Conservation (phyloP, 805 yeast species). For the Kodamaea laetipori region DNA sequence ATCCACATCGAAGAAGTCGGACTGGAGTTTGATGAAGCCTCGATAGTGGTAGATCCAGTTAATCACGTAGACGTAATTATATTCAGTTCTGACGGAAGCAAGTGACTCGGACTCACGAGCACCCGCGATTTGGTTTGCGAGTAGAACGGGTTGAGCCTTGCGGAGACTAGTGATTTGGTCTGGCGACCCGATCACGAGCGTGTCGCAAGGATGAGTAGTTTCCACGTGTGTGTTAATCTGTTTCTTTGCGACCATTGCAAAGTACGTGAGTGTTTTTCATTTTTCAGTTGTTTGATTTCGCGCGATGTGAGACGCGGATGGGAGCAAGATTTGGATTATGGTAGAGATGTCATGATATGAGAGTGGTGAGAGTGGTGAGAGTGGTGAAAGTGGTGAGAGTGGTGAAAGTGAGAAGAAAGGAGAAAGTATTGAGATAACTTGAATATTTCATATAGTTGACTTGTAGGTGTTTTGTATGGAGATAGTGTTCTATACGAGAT, state of each 20-base stretch:
- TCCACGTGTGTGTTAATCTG: neutral
- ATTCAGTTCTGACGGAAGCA: conserved; percentile 18
- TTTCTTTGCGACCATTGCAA: conserved; percentile 1
- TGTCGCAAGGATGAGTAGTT: neutral
- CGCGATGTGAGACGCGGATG: no score
- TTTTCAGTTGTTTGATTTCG: neutral
- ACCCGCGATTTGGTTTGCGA: conserved; percentile 15
- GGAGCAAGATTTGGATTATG: no score
- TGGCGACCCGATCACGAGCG: conserved; percentile 13
- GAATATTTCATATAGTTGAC: no score
- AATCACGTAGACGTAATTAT: conserved; percentile 30
- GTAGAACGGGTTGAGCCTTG: conserved; percentile 16
- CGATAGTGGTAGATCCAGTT: conserved; percentile 62
- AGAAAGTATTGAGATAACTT: no score
- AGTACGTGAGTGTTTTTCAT: neutral
- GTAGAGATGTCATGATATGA: no score
- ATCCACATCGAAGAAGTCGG: conserved; percentile 59
- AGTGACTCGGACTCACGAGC: conserved; percentile 13
- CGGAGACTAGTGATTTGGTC: conserved; percentile 16
- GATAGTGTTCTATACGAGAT: no score
- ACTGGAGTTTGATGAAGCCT: conserved; percentile 50
- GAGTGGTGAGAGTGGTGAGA: no score
- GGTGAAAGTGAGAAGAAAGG: no score
- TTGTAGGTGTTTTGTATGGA: no score
- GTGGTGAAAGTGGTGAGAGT: no score